These are phyloP conservation scores for Stipa capillata DNA, from an alignment of 176 grass and related monocot genomes.

Conservation along the genomic window DNA sequence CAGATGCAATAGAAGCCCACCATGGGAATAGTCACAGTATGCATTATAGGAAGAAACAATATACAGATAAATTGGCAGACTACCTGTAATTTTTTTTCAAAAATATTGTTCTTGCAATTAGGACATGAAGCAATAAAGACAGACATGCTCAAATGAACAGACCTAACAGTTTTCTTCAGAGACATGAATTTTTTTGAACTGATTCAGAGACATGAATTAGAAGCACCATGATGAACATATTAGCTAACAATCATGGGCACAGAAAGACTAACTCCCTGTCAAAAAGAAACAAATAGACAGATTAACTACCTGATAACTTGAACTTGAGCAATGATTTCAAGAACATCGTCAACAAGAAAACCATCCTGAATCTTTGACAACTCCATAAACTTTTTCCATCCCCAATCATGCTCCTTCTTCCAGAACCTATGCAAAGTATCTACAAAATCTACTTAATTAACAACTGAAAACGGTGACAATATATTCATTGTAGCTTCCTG, in stretches of 20 bases:
- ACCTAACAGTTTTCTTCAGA: neutral
- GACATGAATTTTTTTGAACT: no score
- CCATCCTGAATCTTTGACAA: slow-evolving; percentile 90
- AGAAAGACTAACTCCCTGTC: no score
- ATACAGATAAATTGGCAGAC: neutral
- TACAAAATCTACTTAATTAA: slow-evolving; percentile 59
- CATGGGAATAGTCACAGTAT: neutral
- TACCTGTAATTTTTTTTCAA: neutral
- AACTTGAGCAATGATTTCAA: slow-evolving; percentile 98
- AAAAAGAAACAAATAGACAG: no score
- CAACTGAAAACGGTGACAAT: neutral
- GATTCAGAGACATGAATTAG: neutral
- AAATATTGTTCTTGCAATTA: neutral
- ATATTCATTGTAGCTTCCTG: slow-evolving; percentile 10
- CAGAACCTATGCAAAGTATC: slow-evolving; percentile 98
- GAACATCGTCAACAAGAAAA: slow-evolving; percentile 79
- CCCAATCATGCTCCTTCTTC: slow-evolving; percentile 99
- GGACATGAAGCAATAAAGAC: neutral
- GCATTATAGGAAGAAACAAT: slow-evolving; percentile 13
- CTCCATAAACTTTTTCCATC: slow-evolving; percentile 99
- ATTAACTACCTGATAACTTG: slow-evolving; percentile 93
- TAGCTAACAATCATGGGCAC: slow-evolving; percentile 4
- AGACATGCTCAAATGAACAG: neutral
- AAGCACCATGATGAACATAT: slow-evolving; percentile 10
- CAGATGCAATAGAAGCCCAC: neutral